Evolutionary conservation across 2,329 filamentous ascomycete genomes (phyloP).

Genomic region (Uncinocarpus reesii): DNA sequence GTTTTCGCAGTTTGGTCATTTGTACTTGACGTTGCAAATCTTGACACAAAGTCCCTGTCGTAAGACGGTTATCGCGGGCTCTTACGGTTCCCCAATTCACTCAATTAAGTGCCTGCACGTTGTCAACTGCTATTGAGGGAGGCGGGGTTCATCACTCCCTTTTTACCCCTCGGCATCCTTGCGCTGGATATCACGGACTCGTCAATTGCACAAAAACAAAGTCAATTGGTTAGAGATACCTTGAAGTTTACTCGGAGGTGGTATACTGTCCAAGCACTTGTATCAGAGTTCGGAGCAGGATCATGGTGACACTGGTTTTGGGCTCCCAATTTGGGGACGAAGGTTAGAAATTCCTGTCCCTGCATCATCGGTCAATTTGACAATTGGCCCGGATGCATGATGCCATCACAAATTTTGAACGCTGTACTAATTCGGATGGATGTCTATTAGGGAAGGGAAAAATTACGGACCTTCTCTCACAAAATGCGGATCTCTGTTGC

Average conservation of each 20-base stretch:
- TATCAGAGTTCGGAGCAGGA: not conserved
- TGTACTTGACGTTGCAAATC: not conserved
- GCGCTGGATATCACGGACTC: not conserved
- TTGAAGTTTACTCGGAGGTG: not conserved
- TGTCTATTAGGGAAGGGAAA: constrained; percentile 36
- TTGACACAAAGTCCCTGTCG: not conserved
- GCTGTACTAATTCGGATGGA: constrained; percentile 10
- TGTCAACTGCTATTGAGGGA: not conserved
- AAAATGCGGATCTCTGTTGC: constrained; percentile 36
- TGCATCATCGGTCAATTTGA: too few species aligned
- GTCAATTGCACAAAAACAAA: not conserved
- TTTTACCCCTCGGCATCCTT: not conserved
- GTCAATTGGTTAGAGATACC: not conserved
- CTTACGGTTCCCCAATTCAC: not conserved
- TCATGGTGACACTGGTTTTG: constrained; percentile 36
- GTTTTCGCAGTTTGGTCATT: not conserved
- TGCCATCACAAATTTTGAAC: not conserved
- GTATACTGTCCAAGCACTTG: not conserved
- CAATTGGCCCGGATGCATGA: too few species aligned
- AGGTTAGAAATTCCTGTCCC: constrained; percentile 24
- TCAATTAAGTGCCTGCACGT: not conserved
- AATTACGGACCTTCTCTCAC: constrained; percentile 40
- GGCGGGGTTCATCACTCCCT: not conserved
- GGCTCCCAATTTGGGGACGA: constrained; percentile 42
- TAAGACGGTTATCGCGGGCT: too few species aligned